Evolutionary conservation across 1,284 basidiomycete genomes (phyloP), one percentile per base, ranked within the genome.

Genomic region (Tilletia indica): DNA sequence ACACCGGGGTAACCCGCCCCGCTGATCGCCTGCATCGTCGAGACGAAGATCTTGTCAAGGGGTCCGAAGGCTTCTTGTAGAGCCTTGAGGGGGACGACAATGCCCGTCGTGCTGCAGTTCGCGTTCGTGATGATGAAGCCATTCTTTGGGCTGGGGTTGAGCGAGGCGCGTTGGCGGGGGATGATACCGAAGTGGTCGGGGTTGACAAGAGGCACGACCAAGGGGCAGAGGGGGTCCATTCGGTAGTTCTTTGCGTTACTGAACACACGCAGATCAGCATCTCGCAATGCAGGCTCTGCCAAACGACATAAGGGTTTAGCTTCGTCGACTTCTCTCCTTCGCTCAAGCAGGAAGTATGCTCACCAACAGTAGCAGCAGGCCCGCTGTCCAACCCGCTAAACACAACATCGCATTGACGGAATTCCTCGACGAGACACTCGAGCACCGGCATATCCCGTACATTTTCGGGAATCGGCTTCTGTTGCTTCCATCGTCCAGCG

Each of bases 51-150:
- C 12, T 90, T 89, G 80, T 97, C 93, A 79, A 99, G 87, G 16
- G 95, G 94, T 1, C 97, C 97, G 77, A 99, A 99, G 0, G 91
- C 88, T 76, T 89, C 90, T 86, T 98, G 94, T 77, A 99, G 89
- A 0, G 96, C 96, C 71, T 91, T 90, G 76, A 99, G 90, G 14
- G 95, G 94, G 58, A 99, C 91, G 74, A 97, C 94, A 76, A 93
- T 88, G 36, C 92, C 96, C 1, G 97, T 99, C 19, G 97, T 98
- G 47, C 93, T 93, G 87, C 97, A 99, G 87, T 99, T 99, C 77
- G 97, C 97, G 85, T 99, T 99, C 71, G 94, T 96, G 75, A 99
- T 91, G 84, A 99, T 96, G 88, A 94, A 99, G 2, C 97, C 97
- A 78, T 91, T 92, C 0, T 78, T 73, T 42, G 90, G 89, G 2